phyloP scores from a whole-genome alignment of 805 yeast species.

The Vanderwaltozyma verrucispora region DNA sequence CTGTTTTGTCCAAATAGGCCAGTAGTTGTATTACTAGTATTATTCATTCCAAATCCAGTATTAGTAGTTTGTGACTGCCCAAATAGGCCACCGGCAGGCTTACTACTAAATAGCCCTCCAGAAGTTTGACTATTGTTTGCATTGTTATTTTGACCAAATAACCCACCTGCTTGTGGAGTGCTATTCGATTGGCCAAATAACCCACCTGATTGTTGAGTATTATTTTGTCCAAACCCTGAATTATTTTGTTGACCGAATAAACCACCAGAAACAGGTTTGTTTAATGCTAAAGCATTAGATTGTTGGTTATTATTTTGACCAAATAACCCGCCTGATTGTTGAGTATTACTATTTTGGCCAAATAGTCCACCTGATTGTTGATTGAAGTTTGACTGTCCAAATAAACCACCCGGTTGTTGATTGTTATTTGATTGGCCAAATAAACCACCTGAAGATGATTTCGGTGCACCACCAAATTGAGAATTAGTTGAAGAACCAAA shows the following conservation, averaged over 20 bases:
- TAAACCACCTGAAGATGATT: constrained; percentile 19
- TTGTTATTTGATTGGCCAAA: constrained; percentile 22
- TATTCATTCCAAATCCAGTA: not conserved
- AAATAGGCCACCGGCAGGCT: constrained; percentile 16
- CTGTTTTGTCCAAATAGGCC: constrained; percentile 31
- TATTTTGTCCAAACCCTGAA: constrained; percentile 11
- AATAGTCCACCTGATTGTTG: constrained; percentile 17
- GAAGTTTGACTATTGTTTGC: constrained; percentile 26
- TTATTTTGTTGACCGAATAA: constrained; percentile 10
- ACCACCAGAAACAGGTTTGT: constrained; percentile 10
- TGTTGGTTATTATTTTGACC: constrained; percentile 5
- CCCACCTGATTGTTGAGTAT: constrained; percentile 21
- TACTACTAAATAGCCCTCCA: constrained; percentile 18
- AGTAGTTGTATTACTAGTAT: no score
- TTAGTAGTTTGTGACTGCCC: constrained; percentile 14
- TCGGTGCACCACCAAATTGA: constrained; percentile 33
- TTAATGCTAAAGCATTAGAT: constrained; percentile 5
- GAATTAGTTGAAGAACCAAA: constrained; percentile 21
- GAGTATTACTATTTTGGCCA: constrained; percentile 19
- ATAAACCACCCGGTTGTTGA: constrained; percentile 17
- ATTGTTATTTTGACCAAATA: constrained; percentile 19
- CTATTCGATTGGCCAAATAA: constrained; percentile 6
- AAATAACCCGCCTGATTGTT: constrained; percentile 26
- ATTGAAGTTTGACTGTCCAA: constrained; percentile 9
- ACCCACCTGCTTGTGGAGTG: constrained; percentile 14